Conservation (phyloP, 768 basidiomycete genomes). For the Rhodosporidiobolus sp. region DNA sequence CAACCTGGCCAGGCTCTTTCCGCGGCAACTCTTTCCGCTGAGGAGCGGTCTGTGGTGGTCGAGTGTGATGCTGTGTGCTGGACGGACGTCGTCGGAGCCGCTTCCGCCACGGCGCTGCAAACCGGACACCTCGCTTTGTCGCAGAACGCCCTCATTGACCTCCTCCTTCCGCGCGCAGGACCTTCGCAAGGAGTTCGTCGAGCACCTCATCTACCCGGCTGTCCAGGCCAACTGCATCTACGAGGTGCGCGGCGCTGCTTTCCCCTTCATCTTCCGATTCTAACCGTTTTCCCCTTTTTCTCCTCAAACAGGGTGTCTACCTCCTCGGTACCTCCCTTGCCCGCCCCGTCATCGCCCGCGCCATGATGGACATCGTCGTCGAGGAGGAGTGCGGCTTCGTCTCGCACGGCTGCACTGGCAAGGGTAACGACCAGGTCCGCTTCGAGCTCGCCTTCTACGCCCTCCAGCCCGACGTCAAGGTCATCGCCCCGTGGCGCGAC, state of each 20-base stretch:
- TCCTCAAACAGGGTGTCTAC: conserved; percentile 71
- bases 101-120: too few relatives aligned
- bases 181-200: conserved; percentile 88
- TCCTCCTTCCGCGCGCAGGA: conserved; percentile 57
- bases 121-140: too few relatives aligned
- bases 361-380: conserved; percentile 92
- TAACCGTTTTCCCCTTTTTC: not conserved
- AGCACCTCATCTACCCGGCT: conserved; percentile 94
- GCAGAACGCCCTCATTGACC: not conserved
- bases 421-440: conserved; percentile 99
- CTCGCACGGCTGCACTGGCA: conserved; percentile 97
- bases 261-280: not conserved
- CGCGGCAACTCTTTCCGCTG: not conserved
- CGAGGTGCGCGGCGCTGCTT: conserved; percentile 59
- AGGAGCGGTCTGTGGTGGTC: not conserved
- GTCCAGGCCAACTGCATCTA: conserved; percentile 99
- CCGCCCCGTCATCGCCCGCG: conserved; percentile 96
- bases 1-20: not conserved
- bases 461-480: conserved; percentile 96
- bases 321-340: conserved; percentile 96
- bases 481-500: conserved; percentile 96
- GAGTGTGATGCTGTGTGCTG: too few relatives aligned
- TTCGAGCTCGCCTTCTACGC: conserved; percentile 99
- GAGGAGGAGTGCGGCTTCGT: conserved; percentile 94
- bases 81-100: not conserved